These are phyloP conservation scores for Daldinia grandis DNA, from an alignment of 495 filamentous ascomycete genomes.

Conservation along the genomic window DNA sequence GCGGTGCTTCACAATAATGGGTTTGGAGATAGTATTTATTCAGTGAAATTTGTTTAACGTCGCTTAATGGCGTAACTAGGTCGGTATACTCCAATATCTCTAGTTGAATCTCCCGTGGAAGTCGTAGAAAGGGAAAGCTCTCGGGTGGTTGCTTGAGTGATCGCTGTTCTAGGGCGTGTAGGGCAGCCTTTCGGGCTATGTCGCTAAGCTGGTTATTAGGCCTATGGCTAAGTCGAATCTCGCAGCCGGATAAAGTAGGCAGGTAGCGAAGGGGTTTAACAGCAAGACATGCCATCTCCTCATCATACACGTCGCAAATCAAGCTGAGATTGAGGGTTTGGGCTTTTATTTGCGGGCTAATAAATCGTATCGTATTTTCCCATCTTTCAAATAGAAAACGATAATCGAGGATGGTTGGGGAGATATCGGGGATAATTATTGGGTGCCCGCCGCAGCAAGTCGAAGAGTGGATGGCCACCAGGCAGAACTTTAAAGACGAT, in stretches of 20 bases:
- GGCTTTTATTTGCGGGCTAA: neutral
- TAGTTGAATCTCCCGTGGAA: neutral
- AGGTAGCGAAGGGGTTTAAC: neutral
- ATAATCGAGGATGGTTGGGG: neutral
- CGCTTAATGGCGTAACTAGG: neutral
- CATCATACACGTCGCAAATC: neutral
- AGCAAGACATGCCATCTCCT: neutral
- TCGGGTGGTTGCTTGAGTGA: neutral
- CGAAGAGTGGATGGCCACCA: too few relatives aligned
- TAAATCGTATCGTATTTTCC: neutral
- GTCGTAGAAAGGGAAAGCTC: neutral
- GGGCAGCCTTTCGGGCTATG: neutral
- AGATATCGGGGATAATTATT: neutral
- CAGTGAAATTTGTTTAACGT: neutral
- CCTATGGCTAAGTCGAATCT: neutral
- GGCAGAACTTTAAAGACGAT: neutral
- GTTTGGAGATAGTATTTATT: neutral
- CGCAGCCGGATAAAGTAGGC: neutral
- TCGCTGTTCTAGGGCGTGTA: neutral
- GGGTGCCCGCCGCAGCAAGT: neutral
- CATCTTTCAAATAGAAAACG: neutral
- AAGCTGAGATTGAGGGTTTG: neutral
- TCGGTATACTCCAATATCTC: neutral
- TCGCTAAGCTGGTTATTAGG: neutral
- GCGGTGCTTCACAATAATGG: neutral